Conservation (phyloP, 805 yeast genomes). For the Henningerozyma blattae region DNA sequence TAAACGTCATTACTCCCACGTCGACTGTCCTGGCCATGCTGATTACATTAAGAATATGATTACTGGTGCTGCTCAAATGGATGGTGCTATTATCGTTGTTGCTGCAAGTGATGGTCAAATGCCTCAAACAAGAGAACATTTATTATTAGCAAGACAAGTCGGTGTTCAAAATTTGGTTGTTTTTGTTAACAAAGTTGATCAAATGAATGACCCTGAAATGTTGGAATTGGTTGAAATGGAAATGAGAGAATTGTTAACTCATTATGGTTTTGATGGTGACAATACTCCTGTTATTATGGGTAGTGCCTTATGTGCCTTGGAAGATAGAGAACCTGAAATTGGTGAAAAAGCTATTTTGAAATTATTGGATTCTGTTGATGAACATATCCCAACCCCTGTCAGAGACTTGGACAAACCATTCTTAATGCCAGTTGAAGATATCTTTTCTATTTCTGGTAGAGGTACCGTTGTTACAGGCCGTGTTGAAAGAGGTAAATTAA, state of each 20-base stretch:
- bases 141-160: constrained; percentile 96
- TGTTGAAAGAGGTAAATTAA: constrained; percentile 94
- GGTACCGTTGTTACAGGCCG: constrained; percentile 99
- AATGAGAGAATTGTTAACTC: constrained; percentile 88
- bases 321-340: constrained; percentile 78
- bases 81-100: constrained; percentile 97
- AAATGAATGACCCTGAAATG: constrained; percentile 98
- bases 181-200: constrained; percentile 95
- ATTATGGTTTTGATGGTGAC: constrained; percentile 97
- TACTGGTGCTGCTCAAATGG: constrained; percentile 99
- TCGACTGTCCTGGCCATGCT: constrained; percentile 98
- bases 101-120: constrained; percentile 99
- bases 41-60: constrained; percentile 98
- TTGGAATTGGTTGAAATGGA: constrained; percentile 99
- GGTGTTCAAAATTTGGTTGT: constrained; percentile 98
- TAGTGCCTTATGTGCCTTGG: constrained; percentile 94
- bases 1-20: constrained; percentile 93
- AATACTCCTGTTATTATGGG: constrained; percentile 98
- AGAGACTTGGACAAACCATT: constrained; percentile 96
- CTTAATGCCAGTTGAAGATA: constrained; percentile 94
- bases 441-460: constrained; percentile 97
- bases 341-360: constrained; percentile 77
- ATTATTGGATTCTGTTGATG: constrained; percentile 86
- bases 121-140: constrained; percentile 99
- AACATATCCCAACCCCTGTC: constrained; percentile 87